A percentile compares a stretch with the other conserved stretches of the same genome.
phyloP scores from a whole-genome alignment of 768 basidiomycete genomes.

The Russula virescens region DNA sequence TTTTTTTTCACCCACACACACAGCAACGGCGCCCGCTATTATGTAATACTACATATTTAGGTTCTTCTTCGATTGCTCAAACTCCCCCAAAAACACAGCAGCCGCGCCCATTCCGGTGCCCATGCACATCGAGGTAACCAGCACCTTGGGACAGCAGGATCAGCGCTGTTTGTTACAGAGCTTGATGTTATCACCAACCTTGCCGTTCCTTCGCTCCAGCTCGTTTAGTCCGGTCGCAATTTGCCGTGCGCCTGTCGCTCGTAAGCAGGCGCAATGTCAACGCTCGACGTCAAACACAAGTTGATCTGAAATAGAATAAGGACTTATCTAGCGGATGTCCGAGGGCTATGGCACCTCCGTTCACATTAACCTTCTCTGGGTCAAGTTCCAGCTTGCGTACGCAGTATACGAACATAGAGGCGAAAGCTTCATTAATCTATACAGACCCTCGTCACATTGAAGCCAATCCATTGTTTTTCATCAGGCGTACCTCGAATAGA shows the following conservation, averaged over 20 bases:
- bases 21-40: not conserved
- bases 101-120: slow-evolving; percentile 92
- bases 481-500: slow-evolving; percentile 57
- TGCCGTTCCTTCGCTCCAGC: slow-evolving; percentile 60
- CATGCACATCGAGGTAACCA: slow-evolving; percentile 89
- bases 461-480: not conserved
- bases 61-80: not conserved
- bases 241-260: slow-evolving; percentile 81
- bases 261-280: slow-evolving; percentile 34
- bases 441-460: not conserved
- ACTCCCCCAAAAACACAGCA: slow-evolving; percentile 60
- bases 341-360: slow-evolving; percentile 86
- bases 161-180: not conserved
- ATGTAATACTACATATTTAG: not conserved
- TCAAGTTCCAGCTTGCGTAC: slow-evolving; percentile 60
- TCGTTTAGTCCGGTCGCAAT: slow-evolving; percentile 79
- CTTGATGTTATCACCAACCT: slow-evolving; percentile 39
- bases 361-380: slow-evolving; percentile 72
- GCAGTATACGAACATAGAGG: slow-evolving; percentile 74
- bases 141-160: slow-evolving; percentile 39
- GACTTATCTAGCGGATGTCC: slow-evolving; percentile 78
- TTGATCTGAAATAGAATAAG: slow-evolving; percentile 23
- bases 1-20: not conserved
- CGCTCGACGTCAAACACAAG: not conserved
- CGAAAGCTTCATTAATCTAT: slow-evolving; percentile 90